Percentiles rank a stretch among this genome's conserved stretches.
phyloP scores from a whole-genome alignment of 2,329 filamentous ascomycete genomes.

The Fusarium cicatricum region DNA sequence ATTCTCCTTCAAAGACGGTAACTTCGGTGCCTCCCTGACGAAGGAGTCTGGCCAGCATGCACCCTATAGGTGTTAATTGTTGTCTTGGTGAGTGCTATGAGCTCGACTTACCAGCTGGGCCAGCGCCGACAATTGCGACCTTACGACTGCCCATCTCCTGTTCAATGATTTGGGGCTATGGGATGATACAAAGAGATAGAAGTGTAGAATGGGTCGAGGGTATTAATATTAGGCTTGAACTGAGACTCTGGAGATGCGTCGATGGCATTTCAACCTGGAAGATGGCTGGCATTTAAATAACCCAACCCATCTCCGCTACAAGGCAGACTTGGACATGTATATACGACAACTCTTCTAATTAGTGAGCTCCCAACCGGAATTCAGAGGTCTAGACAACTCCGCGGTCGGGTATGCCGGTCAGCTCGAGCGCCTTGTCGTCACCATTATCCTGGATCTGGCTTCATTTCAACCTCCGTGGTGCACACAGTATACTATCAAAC shows the following conservation, averaged over 20 bases:
- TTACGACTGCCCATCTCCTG: slow-evolving; percentile 34
- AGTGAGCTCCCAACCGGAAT: slow-evolving; percentile 12
- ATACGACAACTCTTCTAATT: background rate
- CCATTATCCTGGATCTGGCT: background rate
- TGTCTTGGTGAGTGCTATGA: background rate
- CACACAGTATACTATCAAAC: background rate
- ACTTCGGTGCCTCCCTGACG: slow-evolving; percentile 54
- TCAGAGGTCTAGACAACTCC: slow-evolving; percentile 1
- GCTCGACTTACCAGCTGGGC: slow-evolving; percentile 38
- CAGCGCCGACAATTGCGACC: slow-evolving; percentile 42
- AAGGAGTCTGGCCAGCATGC: slow-evolving; percentile 57
- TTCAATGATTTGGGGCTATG: background rate
- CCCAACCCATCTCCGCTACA: background rate
- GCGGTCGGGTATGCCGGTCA: slow-evolving; percentile 26
- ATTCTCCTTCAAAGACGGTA: slow-evolving; percentile 60
- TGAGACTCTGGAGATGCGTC: background rate
- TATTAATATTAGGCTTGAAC: background rate
- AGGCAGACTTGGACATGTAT: background rate
- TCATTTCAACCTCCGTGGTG: background rate
- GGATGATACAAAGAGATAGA: too few species aligned
- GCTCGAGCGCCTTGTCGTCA: slow-evolving; percentile 11
- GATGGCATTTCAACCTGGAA: background rate
- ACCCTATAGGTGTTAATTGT: slow-evolving; percentile 33
- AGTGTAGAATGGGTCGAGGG: too few species aligned
- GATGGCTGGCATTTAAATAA: slow-evolving; percentile 16